Evolutionary conservation across 1,139 yeast species (phyloP).

Genomic region (Lodderomyces pseudojiufengensis): DNA sequence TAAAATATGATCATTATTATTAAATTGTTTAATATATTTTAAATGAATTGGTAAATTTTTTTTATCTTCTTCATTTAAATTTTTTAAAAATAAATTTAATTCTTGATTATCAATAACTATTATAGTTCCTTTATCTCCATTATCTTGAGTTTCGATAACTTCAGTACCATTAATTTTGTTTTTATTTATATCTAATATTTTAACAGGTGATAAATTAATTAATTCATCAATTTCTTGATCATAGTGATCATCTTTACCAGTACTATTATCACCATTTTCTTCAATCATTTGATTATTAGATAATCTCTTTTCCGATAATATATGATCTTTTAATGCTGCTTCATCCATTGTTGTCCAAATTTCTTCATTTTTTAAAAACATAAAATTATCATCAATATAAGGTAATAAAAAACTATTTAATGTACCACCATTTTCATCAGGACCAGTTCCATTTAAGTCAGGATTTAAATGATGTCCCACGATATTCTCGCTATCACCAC

Average conservation of each 20-base stretch:
- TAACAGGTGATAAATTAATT: constrained; percentile 2
- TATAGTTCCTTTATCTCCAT: constrained; percentile 2
- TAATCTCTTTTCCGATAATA: neutral
- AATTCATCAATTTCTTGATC: neutral
- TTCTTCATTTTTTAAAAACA: constrained; percentile 30
- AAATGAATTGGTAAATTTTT: constrained; percentile 35
- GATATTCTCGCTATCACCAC: too few species aligned
- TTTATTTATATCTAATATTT: constrained; percentile 4
- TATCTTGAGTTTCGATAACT: constrained; percentile 14
- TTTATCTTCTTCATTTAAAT: constrained; percentile 26
- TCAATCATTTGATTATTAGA: neutral
- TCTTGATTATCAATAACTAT: constrained; percentile 26
- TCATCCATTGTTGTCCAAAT: constrained; percentile 27
- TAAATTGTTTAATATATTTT: constrained; percentile 38
- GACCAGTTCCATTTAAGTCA: too few species aligned
- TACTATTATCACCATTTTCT: neutral
- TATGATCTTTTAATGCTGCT: constrained; percentile 10
- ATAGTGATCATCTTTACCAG: neutral
- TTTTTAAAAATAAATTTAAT: constrained; percentile 26
- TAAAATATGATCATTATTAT: too few species aligned
- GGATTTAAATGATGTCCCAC: too few species aligned
- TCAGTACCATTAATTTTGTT: neutral
- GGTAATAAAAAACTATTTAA: constrained; percentile 14
- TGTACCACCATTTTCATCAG: constrained; percentile 6
- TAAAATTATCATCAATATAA: constrained; percentile 36